These are phyloP conservation scores for Clitoria ternatea DNA, from an alignment of 306 rosid species.

Conservation along the genomic window DNA sequence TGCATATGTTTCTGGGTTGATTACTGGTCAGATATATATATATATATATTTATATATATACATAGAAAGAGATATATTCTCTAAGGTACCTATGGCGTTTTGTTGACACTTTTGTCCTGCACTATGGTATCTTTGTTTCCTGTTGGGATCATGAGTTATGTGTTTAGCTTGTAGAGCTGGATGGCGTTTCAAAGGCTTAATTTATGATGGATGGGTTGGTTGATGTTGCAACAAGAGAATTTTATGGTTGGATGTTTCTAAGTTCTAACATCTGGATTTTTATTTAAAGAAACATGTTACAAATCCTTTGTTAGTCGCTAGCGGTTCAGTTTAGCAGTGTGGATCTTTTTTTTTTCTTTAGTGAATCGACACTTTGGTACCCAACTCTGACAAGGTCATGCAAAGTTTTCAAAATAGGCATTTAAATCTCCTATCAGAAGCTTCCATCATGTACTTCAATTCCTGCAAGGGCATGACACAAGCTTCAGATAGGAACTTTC, in stretches of 20 bases:
- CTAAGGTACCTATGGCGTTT: slow-evolving; percentile 48
- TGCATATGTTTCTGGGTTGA: slow-evolving; percentile 34
- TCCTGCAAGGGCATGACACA: too few species aligned
- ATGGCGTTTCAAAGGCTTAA: slow-evolving; percentile 50
- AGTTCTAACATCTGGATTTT: slow-evolving; percentile 35
- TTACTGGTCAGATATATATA: slow-evolving; percentile 47
- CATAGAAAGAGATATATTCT: slow-evolving; percentile 56
- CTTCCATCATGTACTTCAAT: too few species aligned
- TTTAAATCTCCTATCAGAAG: too few species aligned
- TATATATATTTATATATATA: slow-evolving; percentile 60
- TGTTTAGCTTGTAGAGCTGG: slow-evolving; percentile 64
- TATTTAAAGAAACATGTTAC: slow-evolving; percentile 32
- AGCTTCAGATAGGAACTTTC: too few species aligned
- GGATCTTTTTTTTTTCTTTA: too few species aligned
- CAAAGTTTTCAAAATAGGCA: too few species aligned
- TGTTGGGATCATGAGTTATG: slow-evolving; percentile 29
- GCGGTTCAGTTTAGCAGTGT: too few species aligned
- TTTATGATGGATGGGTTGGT: slow-evolving; percentile 47
- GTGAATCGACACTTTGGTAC: too few species aligned
- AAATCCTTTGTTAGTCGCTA: slow-evolving; percentile 11
- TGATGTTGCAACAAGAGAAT: slow-evolving; percentile 27
- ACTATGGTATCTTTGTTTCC: slow-evolving; percentile 34
- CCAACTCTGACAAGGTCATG: too few species aligned
- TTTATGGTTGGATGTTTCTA: slow-evolving; percentile 41
- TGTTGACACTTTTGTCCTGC: slow-evolving; percentile 41